Percentiles rank a stretch among this genome's conserved stretches.
Evolutionary conservation across 768 basidiomycete genomes (phyloP).

Genomic region (Leccinum rimulosum): DNA sequence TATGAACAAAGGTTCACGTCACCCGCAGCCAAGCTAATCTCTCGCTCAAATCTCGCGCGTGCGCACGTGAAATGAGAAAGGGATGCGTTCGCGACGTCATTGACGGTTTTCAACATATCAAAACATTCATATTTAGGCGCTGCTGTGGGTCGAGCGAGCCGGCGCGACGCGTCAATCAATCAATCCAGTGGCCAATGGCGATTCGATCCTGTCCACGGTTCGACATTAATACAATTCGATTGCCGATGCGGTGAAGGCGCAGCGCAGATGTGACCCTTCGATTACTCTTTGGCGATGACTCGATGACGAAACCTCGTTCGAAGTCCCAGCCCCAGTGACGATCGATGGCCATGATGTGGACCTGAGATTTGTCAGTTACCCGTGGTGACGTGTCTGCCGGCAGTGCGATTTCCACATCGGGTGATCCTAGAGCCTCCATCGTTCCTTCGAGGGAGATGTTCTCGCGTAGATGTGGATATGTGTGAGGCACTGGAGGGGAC

Average conservation of each 20-base stretch:
- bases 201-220: neutral
- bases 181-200: neutral
- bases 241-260: neutral
- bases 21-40: neutral
- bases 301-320: neutral
- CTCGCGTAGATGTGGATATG: neutral
- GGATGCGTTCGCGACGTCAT: neutral
- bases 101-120: neutral
- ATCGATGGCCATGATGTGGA: neutral
- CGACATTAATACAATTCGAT: neutral
- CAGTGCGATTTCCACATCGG: constrained; percentile 2
- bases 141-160: neutral
- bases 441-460: neutral
- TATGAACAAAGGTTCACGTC: neutral
- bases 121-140: neutral
- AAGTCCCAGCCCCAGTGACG: neutral
- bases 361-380: neutral
- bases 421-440: neutral
- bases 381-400: constrained; percentile 1
- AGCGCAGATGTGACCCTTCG: neutral
- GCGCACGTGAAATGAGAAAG: neutral
- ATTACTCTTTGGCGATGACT: neutral
- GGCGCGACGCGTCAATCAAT: neutral
- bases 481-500: neutral
- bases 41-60: neutral